Evolutionary conservation across 2,329 filamentous ascomycete species (phyloP).

Genomic region (Nigrospora oryzae): DNA sequence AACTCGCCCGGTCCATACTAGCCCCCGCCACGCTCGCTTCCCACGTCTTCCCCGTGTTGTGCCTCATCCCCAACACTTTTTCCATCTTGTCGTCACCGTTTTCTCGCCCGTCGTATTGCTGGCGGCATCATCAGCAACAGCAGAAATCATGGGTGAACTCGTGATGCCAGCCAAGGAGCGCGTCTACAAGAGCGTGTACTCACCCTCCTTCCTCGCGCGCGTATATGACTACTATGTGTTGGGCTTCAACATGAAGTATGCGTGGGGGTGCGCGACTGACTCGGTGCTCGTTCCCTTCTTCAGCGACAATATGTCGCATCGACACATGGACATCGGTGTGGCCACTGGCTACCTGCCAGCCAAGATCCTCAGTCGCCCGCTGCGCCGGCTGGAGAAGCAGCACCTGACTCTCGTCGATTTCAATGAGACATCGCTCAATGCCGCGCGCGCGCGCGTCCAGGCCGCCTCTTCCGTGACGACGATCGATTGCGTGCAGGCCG

Average conservation of each 20-base stretch:
- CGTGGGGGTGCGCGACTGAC: conserved; percentile 25
- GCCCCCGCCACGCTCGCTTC: too few relatives aligned
- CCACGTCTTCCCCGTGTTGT: too few relatives aligned
- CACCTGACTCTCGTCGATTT: conserved; percentile 27
- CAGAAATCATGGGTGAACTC: too few relatives aligned
- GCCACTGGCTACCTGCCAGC: conserved; percentile 29
- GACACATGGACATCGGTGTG: conserved; percentile 31
- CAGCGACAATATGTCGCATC: conserved; percentile 20
- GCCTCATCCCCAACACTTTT: too few relatives aligned
- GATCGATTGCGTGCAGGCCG: conserved; percentile 22
- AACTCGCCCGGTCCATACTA: too few relatives aligned
- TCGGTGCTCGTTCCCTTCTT: conserved; percentile 24
- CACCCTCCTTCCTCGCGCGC: background rate
- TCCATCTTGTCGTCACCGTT: too few relatives aligned
- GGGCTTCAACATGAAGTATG: conserved; percentile 22
- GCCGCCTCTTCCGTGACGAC: conserved; percentile 9
- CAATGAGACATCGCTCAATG: conserved; percentile 21
- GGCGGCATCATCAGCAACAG: too few relatives aligned
- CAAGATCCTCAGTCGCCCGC: conserved; percentile 11
- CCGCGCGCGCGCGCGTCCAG: conserved; percentile 16
- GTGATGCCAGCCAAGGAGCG: background rate
- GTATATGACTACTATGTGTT: conserved; percentile 24
- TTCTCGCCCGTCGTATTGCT: too few relatives aligned
- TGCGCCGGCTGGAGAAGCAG: conserved; percentile 10
- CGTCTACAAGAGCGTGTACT: conserved; percentile 3